Evolutionary conservation across 2,329 filamentous ascomycete genomes (phyloP), one percentile per base, ranked within the genome.

Genomic region (Fusarium annulatum): DNA sequence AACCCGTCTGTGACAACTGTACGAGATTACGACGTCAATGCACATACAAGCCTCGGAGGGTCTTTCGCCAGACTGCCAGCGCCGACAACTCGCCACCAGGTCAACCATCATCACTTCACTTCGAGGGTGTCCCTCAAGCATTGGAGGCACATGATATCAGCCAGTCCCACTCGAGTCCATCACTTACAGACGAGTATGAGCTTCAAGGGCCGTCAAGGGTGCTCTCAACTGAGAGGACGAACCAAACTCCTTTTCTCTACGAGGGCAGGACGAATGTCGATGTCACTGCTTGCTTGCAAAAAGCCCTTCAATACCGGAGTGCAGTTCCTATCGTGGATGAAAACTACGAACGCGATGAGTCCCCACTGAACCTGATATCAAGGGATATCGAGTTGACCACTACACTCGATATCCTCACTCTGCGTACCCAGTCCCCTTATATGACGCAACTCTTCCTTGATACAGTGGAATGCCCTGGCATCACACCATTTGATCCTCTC

Each of bases 261-360:
- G 45, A 60, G 4, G 57, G 57, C 12, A 53, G 45, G 14, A 53
- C 57, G 2, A 60, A 60, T 33, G n/a, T 60, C 3, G 45, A 60
- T 9, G 45, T 60, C 5, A 60, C 45, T 4, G 57, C 57, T 2
- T 60, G 57, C 2, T 26, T 60, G 2, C 23, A 51, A 3, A 60
- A 60, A 15, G 57, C 57, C 7, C 57, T 60, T 10, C 45, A 39
- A 16, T 15, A 26, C 7, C 26, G 34, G 21, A 53, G 9, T 21
- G 5, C 10, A 39, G 14, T 2, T 21, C 14, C 45, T 34, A 10
- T 30, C 11, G n/a, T 16, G 19, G 5, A 52, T 10, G 16, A 53
- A 0, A 21, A 8, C 36, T 36, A 21, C 7, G 57, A 26, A 3
- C 30, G 43, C 9, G 21, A 23, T 5, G 16, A 60, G 2, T 53